Evolutionary conservation across 768 basidiomycete species (phyloP).

Genomic region (Psilocybe cyanescens): DNA sequence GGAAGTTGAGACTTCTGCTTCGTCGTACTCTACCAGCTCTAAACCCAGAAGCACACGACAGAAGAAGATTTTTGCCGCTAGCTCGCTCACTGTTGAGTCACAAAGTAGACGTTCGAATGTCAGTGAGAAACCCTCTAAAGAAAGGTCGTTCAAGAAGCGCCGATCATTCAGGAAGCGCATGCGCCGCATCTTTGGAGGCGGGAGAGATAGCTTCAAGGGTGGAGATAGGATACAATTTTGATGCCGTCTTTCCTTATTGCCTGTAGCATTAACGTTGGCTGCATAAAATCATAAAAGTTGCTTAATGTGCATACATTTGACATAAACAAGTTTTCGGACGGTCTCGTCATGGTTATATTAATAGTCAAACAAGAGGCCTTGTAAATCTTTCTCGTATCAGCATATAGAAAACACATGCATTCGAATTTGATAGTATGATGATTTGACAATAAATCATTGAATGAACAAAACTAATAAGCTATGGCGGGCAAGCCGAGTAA

Average conservation of each 20-base stretch:
- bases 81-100: background rate
- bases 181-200: background rate
- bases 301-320: too few species aligned
- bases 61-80: background rate
- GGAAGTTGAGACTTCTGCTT: background rate
- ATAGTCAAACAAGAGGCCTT: too few species aligned
- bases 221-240: background rate
- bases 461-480: too few species aligned
- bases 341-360: too few species aligned
- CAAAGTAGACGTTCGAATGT: background rate
- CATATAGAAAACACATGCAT: too few species aligned
- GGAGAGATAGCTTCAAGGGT: background rate
- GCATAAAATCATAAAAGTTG: too few species aligned
- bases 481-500: too few species aligned
- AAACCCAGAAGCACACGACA: background rate
- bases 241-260: background rate
- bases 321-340: too few species aligned
- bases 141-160: background rate
- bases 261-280: too few species aligned
- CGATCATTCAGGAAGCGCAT: slow-evolving; percentile 1
- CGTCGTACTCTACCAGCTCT: background rate
- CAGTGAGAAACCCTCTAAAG: background rate
- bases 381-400: too few species aligned
- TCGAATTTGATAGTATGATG: too few species aligned
- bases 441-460: too few species aligned